These are phyloP conservation scores for Lactarius vividus DNA, from an alignment of 768 basidiomycete genomes.

Conservation along the genomic window DNA sequence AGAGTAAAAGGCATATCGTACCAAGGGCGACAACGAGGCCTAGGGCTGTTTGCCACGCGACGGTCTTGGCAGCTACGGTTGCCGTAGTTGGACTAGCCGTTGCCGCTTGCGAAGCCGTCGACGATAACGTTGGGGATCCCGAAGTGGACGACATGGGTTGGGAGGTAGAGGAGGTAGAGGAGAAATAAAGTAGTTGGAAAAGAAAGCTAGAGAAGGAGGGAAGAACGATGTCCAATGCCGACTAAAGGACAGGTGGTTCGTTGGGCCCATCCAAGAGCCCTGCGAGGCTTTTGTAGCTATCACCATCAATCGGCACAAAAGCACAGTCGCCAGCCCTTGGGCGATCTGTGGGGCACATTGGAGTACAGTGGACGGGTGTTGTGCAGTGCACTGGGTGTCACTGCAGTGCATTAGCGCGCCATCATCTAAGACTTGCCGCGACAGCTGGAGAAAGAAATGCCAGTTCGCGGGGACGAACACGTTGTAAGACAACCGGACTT, in stretches of 20 bases:
- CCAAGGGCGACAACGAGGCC: constrained; percentile 16
- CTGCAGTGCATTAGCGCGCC: neutral
- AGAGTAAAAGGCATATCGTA: neutral
- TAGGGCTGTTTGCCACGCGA: constrained; percentile 13
- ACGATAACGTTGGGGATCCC: neutral
- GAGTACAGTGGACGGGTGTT: neutral
- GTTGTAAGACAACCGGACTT: neutral
- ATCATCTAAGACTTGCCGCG: neutral
- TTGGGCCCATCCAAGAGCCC: neutral
- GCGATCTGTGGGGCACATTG: neutral
- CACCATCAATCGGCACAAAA: neutral
- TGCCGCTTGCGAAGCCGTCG: neutral
- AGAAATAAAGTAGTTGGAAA: neutral
- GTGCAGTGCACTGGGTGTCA: neutral
- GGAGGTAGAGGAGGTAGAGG: too few species aligned
- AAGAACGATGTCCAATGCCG: neutral
- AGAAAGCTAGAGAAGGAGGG: neutral
- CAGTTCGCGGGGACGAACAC: neutral
- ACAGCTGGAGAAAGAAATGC: neutral
- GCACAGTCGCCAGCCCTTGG: neutral
- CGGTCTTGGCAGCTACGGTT: neutral
- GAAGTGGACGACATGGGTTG: neutral
- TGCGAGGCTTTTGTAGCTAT: neutral
- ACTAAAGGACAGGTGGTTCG: neutral
- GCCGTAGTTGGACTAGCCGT: neutral